phyloP scores from a whole-genome alignment of 169 alveolate genomes.

The Plasmodium gonderi region DNA sequence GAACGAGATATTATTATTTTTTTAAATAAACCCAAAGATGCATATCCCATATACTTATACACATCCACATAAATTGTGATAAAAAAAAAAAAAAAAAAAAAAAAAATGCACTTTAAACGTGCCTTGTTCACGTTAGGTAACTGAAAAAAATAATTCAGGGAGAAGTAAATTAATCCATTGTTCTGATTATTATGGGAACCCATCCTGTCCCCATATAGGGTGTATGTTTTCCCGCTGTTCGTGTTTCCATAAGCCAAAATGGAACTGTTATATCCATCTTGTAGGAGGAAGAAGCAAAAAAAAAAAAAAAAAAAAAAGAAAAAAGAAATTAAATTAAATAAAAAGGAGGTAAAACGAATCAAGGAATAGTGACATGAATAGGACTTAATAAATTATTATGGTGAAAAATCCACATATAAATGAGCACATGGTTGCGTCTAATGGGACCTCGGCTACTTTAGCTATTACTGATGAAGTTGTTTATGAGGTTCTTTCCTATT shows the following conservation, averaged over 20 bases:
- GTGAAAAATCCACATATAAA: not conserved
- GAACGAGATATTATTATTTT: not conserved
- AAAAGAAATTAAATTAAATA: not conserved
- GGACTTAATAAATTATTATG: not conserved
- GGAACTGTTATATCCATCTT: slow-evolving; percentile 74
- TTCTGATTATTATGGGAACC: not conserved
- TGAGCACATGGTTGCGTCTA: not conserved
- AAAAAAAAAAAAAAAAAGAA: not conserved
- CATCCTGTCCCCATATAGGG: slow-evolving; percentile 46
- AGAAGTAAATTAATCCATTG: slow-evolving; percentile 40
- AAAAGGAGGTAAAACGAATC: not conserved
- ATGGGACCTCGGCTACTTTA: no score
- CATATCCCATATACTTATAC: not conserved
- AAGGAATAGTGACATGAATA: not conserved
- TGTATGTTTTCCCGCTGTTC: slow-evolving; percentile 69
- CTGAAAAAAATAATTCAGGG: slow-evolving; percentile 41
- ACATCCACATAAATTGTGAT: not conserved
- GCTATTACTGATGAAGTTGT: slow-evolving; percentile 49
- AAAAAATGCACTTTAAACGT: not conserved
- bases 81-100: not conserved
- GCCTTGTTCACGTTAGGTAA: slow-evolving; percentile 33
- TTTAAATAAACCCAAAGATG: not conserved
- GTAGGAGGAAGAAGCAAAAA: not conserved
- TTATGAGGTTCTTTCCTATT: slow-evolving; percentile 36
- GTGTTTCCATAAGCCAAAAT: slow-evolving; percentile 71